These are phyloP conservation scores for Paraleonurus japonicus DNA, from an alignment of 257 asterid species.

Conservation along the genomic window DNA sequence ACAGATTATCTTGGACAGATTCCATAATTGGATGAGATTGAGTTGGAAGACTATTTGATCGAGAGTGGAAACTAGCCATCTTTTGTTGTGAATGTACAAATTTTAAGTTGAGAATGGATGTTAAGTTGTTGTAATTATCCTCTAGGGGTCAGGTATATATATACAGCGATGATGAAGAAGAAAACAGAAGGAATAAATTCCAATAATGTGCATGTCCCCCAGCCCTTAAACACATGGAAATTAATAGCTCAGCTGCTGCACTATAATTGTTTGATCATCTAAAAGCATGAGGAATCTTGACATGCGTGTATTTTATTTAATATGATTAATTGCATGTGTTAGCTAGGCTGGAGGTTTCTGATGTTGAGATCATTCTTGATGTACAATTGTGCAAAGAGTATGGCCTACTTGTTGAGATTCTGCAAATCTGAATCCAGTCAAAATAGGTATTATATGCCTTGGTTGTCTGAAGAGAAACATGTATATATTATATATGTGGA, in stretches of 20 bases:
- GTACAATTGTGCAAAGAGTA: background rate
- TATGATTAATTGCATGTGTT: background rate
- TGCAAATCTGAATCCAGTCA: background rate
- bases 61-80: constrained; percentile 36
- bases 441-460: background rate
- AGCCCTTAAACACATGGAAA: background rate
- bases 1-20: constrained; percentile 22
- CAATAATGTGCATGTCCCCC: background rate
- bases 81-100: constrained; percentile 1
- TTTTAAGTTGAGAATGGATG: background rate
- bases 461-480: no score
- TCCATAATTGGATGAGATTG: constrained; percentile 37
- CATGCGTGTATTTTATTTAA: background rate
- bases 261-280: no score
- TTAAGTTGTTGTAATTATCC: background rate
- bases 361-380: background rate
- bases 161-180: background rate
- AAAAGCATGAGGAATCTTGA: constrained; percentile 29
- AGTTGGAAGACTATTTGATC: constrained; percentile 49
- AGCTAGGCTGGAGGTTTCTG: constrained; percentile 21
- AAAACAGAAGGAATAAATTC: background rate
- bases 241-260: background rate
- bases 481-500: no score
- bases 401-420: background rate
- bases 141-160: background rate